Evolutionary conservation across 495 filamentous ascomycete genomes (phyloP), one percentile per base, ranked within the genome.

Genomic region (Paragyromitra xinjiangensis): DNA sequence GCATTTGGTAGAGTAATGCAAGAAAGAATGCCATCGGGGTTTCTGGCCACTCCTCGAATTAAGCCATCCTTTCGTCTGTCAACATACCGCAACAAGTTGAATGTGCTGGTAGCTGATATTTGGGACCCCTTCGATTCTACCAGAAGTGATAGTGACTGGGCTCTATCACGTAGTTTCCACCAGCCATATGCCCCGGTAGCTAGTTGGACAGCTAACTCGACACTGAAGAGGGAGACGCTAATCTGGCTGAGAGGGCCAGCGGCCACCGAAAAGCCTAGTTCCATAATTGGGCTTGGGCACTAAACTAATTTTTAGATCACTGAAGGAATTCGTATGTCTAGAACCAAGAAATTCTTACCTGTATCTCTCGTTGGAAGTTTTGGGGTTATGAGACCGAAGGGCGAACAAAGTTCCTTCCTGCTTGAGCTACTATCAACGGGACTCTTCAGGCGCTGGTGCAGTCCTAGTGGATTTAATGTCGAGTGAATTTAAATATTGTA

Each of bases 141-240:
- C 0, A 75, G 24, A 12, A 42, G 19, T 14, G 22, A 11, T 22
- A 76, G 42, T 1, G 73, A 55, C 6, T 19, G 26, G 0, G 48
- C 48, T 65, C 73, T 71, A 24, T 76, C 73, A 61, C 67, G 14
- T 14, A n/a, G 66, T n/a, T 76, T 76, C 73, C 73, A 76, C 73
- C 73, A 76, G 1, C 67, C 73, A 58, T 76, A 76, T 59, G 67
- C 73, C 12, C 73, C 73, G 1, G 66, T 71, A 4, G 73, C 73
- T 9, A 76, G 67, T 14, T 76, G 73, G 6, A 76, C 67, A 26
- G 73, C 73, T 50, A 76, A 29, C 39, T 76, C 67, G 16, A 76
- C 24, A 5, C 73, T 76, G n/a, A 76, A 24, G 3, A 76, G 0
- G 7, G 73, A 48, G 14, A 76, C 50, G 24, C 73, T 76, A 22